phyloP scores from a whole-genome alignment of 768 basidiomycete genomes.

The Lactarius sanguifluus region DNA sequence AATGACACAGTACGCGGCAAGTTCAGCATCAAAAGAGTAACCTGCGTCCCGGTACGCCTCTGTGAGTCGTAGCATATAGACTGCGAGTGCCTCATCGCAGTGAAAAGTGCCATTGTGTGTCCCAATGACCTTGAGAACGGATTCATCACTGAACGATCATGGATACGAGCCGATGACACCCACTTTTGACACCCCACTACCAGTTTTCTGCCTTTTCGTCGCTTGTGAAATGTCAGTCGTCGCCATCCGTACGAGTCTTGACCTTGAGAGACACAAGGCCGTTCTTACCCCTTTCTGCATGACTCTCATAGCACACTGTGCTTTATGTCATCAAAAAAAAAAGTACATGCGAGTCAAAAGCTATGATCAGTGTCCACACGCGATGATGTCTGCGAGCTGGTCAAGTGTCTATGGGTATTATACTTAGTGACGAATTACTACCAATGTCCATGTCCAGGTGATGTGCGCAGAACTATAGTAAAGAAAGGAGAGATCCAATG shows the following conservation, averaged over 20 bases:
- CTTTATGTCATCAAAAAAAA: conserved; percentile 1
- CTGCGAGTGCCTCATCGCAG: conserved; percentile 94
- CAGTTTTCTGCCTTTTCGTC: conserved; percentile 47
- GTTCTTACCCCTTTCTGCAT: background rate
- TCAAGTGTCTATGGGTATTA: conserved; percentile 23
- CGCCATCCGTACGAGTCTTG: conserved; percentile 26
- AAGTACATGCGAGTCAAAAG: conserved; percentile 6
- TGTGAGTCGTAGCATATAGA: conserved; percentile 82
- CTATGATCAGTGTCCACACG: conserved; percentile 12
- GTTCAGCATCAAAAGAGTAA: conserved; percentile 35
- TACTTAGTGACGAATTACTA: background rate
- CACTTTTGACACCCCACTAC: conserved; percentile 40
- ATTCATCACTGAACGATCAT: background rate
- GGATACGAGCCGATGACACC: background rate
- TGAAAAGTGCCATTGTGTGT: conserved; percentile 97
- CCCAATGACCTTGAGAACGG: conserved; percentile 65
- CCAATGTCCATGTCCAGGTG: conserved; percentile 9
- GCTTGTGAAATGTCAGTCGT: conserved; percentile 33
- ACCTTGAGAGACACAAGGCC: background rate
- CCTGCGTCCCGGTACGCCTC: conserved; percentile 73
- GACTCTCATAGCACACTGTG: background rate
- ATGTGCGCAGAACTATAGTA: conserved; percentile 19
- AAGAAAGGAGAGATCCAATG: conserved; percentile 27
- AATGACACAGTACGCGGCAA: conserved; percentile 3
- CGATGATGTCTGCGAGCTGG: background rate